phyloP scores from a whole-genome alignment of 768 basidiomycete species.

The Boletus sp. region DNA sequence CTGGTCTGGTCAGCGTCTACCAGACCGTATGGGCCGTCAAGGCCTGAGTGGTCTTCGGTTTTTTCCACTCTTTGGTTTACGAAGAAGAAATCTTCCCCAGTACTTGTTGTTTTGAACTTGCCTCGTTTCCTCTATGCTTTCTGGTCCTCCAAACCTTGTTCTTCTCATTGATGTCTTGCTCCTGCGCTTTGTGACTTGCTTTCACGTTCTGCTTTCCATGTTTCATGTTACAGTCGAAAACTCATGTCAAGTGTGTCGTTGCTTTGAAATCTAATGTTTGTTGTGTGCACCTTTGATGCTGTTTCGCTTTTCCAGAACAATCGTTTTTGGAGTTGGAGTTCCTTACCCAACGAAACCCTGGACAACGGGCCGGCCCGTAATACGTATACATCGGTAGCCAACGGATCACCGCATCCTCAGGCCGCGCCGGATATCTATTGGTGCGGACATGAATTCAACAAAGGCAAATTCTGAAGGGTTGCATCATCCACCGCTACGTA shows the following conservation, averaged over 20 bases:
- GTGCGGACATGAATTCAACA: no score
- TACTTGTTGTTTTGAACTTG: neutral
- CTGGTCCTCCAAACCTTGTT: neutral
- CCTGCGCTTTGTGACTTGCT: neutral
- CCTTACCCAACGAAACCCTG: neutral
- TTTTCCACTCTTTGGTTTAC: neutral
- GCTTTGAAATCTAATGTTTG: neutral
- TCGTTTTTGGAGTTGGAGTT: neutral
- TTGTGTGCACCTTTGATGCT: neutral
- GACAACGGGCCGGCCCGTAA: neutral
- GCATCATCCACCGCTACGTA: neutral
- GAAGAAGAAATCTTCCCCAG: neutral
- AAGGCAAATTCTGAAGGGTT: neutral
- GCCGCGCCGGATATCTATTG: neutral
- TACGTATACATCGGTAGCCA: neutral
- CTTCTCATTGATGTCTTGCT: neutral
- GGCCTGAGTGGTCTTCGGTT: slow-evolving; percentile 10
- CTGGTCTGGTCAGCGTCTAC: slow-evolving; percentile 48
- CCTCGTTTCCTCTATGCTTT: neutral
- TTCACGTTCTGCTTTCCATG: neutral
- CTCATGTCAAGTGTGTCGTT: neutral
- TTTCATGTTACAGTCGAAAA: neutral
- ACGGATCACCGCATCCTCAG: no score
- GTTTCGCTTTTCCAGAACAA: no score
- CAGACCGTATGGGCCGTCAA: slow-evolving; percentile 47